A percentile compares a stretch with the other conserved stretches of the same genome.
Evolutionary conservation across 495 filamentous ascomycete genomes (phyloP).

Genomic region (Penicillium ucsense): DNA sequence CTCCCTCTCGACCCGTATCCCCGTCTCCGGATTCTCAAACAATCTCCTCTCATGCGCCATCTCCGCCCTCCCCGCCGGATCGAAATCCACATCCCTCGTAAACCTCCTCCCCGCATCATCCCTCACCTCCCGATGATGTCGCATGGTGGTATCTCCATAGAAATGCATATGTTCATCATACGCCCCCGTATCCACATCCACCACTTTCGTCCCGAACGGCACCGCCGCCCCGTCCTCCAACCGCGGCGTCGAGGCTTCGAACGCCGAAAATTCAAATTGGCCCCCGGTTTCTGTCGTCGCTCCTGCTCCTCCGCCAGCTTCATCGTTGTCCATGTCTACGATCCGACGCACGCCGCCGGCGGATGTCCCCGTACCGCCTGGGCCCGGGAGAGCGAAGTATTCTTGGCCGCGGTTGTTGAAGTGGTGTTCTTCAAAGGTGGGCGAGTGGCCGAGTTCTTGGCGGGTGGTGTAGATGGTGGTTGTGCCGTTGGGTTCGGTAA

Average conservation of each 20-base stretch:
- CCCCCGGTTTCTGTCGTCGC: background rate
- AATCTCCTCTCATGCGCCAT: slow-evolving; percentile 4
- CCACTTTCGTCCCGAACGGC: slow-evolving; percentile 6
- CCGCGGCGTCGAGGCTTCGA: slow-evolving; percentile 1
- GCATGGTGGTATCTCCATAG: slow-evolving; percentile 2
- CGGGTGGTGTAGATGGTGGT: slow-evolving; percentile 28
- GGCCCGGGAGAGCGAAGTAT: slow-evolving; percentile 6
- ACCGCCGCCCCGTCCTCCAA: slow-evolving; percentile 4
- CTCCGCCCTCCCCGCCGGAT: slow-evolving; percentile 1
- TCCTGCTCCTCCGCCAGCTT: no score
- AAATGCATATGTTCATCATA: slow-evolving; percentile 10
- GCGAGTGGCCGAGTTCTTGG: slow-evolving; percentile 28
- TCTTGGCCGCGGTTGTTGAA: slow-evolving; percentile 31
- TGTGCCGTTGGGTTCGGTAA: slow-evolving; percentile 27
- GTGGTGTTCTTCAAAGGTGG: slow-evolving; percentile 24
- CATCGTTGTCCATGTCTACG: slow-evolving; percentile 19
- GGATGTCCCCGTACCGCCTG: slow-evolving; percentile 2
- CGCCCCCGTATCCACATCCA: slow-evolving; percentile 6
- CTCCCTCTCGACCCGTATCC: slow-evolving; percentile 5
- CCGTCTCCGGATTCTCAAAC: slow-evolving; percentile 16
- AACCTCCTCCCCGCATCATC: slow-evolving; percentile 3
- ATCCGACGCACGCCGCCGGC: slow-evolving; percentile 21
- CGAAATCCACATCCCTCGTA: slow-evolving; percentile 6
- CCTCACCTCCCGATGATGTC: slow-evolving; percentile 6
- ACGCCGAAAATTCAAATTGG: background rate